A percentile compares a stretch with the other conserved stretches of the same genome.
Evolutionary conservation across 2,329 filamentous ascomycete species (phyloP).

Genomic region (Cladorrhinum sp.): DNA sequence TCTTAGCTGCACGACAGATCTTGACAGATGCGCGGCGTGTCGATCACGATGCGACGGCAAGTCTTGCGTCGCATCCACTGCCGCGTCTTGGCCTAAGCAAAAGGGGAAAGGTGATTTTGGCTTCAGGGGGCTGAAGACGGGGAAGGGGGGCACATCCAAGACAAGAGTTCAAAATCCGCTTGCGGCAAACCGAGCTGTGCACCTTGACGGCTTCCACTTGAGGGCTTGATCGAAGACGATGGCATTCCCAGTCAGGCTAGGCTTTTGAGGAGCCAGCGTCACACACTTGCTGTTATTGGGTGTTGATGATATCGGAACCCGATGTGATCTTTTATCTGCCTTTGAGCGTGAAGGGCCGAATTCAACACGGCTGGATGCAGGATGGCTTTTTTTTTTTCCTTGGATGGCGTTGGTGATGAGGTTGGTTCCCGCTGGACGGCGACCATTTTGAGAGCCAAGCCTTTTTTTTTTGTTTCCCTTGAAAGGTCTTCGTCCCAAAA

Average conservation of each 20-base stretch:
- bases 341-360: slow-evolving; percentile 25
- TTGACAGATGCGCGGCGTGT: slow-evolving; percentile 29
- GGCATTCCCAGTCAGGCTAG: too few relatives aligned
- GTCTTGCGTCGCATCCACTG: slow-evolving; percentile 21
- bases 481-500: not conserved
- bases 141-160: slow-evolving; percentile 2
- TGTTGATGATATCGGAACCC: not conserved
- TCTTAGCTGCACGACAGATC: slow-evolving; percentile 29
- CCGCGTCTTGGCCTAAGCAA: slow-evolving; percentile 18
- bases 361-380: slow-evolving; percentile 21
- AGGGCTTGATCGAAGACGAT: too few relatives aligned
- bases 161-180: slow-evolving; percentile 9
- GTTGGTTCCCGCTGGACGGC: slow-evolving; percentile 15
- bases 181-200: slow-evolving; percentile 12
- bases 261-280: not conserved
- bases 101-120: slow-evolving; percentile 14
- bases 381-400: slow-evolving; percentile 22
- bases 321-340: not conserved
- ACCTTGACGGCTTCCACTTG: slow-evolving; percentile 13
- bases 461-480: not conserved
- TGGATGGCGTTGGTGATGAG: slow-evolving; percentile 14
- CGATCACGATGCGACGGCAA: slow-evolving; percentile 29
- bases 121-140: slow-evolving; percentile 10
- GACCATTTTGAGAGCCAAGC: slow-evolving; percentile 10
- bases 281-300: slow-evolving; percentile 4